phyloP scores from a whole-genome alignment of 2,329 filamentous ascomycete species.

The Penicillium sp. region DNA sequence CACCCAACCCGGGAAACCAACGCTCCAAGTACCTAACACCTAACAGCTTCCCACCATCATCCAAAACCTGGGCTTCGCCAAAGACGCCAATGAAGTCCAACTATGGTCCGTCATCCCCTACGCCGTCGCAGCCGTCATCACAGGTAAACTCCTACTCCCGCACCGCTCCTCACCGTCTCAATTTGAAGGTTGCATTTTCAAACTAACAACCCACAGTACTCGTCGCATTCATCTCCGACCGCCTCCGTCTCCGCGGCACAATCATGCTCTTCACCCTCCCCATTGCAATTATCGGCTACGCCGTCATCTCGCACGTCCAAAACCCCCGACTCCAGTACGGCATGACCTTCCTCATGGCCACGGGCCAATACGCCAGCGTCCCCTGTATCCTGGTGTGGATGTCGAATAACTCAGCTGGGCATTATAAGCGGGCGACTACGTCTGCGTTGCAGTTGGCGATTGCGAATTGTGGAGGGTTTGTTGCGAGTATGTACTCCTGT shows the following conservation, averaged over 20 bases:
- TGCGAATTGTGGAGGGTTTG: slow-evolving; percentile 68
- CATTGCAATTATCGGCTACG: slow-evolving; percentile 67
- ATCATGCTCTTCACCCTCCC: slow-evolving; percentile 66
- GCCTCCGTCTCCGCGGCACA: slow-evolving; percentile 60
- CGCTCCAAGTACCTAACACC: not conserved
- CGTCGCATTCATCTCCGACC: slow-evolving; percentile 61
- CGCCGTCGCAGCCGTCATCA: slow-evolving; percentile 60
- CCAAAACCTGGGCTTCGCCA: slow-evolving; percentile 56
- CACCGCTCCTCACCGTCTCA: slow-evolving; percentile 6
- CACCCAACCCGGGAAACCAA: not conserved
- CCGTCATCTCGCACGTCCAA: slow-evolving; percentile 60
- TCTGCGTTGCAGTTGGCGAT: slow-evolving; percentile 66
- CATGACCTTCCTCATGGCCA: slow-evolving; percentile 69
- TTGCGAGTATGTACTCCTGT: slow-evolving; percentile 54
- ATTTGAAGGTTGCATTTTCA: too few species aligned
- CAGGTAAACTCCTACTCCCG: slow-evolving; percentile 41
- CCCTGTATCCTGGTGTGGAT: slow-evolving; percentile 67
- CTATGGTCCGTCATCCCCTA: slow-evolving; percentile 67
- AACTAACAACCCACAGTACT: slow-evolving; percentile 20
- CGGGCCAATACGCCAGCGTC: slow-evolving; percentile 64
- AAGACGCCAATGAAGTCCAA: slow-evolving; percentile 60
- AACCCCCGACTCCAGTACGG: slow-evolving; percentile 60
- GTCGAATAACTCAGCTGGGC: slow-evolving; percentile 67
- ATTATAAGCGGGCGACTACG: slow-evolving; percentile 71
- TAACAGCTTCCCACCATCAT: slow-evolving; percentile 65